Conservation (phyloP, 1,139 yeast genomes). For the Kluyveromyces marxianus region DNA sequence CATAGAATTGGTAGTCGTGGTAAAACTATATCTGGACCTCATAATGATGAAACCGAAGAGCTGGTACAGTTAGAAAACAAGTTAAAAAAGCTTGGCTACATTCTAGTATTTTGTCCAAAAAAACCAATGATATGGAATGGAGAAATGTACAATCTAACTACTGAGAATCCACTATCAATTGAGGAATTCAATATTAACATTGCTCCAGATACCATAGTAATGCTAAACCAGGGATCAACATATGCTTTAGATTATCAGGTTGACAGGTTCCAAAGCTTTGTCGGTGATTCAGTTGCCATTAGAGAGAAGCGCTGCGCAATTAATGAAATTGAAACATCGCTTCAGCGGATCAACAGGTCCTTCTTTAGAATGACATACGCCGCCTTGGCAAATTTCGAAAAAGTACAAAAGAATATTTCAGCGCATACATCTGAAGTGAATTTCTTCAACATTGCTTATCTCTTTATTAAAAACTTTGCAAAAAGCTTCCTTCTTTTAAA, state of each 20-base stretch:
- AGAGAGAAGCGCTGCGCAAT: conserved; percentile 65
- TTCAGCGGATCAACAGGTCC: conserved; percentile 56
- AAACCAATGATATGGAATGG: conserved; percentile 94
- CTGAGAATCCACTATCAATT: conserved; percentile 19
- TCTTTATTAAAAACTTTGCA: conserved; percentile 80
- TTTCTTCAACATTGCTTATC: conserved; percentile 64
- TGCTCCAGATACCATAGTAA: conserved; percentile 60
- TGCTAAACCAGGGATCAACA: conserved; percentile 61
- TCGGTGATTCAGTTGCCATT: conserved; percentile 44
- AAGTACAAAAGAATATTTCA: conserved; percentile 41
- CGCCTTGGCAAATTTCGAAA: conserved; percentile 56
- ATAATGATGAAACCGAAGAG: conserved; percentile 34
- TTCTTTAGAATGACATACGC: conserved; percentile 65
- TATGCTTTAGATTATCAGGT: conserved; percentile 39
- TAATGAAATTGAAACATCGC: conserved; percentile 66
- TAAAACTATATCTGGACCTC: conserved; percentile 8
- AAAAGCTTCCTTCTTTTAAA: conserved; percentile 60
- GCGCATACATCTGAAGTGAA: conserved; percentile 62
- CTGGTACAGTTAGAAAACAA: conserved; percentile 21
- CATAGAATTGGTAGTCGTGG: conserved; percentile 9
- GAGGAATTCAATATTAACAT: conserved; percentile 34
- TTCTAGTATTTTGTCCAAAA: conserved; percentile 68
- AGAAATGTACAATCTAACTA: conserved; percentile 47
- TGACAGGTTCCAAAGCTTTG: conserved; percentile 43
- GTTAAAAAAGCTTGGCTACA: conserved; percentile 43